Evolutionary conservation across 2,329 filamentous ascomycete genomes (phyloP).

Genomic region (Botrytis fabae): DNA sequence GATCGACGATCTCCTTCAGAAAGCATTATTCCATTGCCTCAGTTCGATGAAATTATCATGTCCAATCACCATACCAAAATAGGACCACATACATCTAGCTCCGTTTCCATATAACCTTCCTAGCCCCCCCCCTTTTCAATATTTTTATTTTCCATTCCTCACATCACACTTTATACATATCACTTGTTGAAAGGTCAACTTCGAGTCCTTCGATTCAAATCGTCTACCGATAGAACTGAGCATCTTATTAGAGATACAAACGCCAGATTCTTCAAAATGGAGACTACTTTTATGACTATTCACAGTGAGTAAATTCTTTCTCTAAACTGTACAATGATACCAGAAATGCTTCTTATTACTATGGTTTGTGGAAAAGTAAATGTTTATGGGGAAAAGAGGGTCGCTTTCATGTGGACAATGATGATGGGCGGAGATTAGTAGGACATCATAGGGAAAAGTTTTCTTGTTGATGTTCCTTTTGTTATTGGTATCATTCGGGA

Average conservation of each 20-base stretch:
- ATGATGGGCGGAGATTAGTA: neutral
- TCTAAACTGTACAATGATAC: neutral
- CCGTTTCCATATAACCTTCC: constrained; percentile 6
- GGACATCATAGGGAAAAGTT: neutral
- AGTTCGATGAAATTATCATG: neutral
- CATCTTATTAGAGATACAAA: constrained; percentile 43
- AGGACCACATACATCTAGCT: neutral
- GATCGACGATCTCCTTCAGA: constrained; percentile 5
- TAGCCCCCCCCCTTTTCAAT: no score
- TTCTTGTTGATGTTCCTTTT: neutral
- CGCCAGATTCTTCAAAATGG: constrained; percentile 55
- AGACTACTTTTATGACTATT: constrained; percentile 89
- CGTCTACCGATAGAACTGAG: constrained; percentile 37
- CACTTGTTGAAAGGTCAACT: neutral
- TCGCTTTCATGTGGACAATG: neutral
- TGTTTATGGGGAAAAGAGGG: neutral
- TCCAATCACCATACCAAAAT: neutral
- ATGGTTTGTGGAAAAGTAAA: neutral
- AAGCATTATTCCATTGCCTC: neutral
- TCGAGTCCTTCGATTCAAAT: neutral
- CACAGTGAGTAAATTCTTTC: constrained; percentile 61
- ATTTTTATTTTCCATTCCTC: neutral
- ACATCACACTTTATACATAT: neutral
- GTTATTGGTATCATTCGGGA: neutral
- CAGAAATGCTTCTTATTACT: neutral